These are phyloP conservation scores for Pleurotus eryngii DNA, from an alignment of 768 basidiomycete species.

Conservation along the genomic window DNA sequence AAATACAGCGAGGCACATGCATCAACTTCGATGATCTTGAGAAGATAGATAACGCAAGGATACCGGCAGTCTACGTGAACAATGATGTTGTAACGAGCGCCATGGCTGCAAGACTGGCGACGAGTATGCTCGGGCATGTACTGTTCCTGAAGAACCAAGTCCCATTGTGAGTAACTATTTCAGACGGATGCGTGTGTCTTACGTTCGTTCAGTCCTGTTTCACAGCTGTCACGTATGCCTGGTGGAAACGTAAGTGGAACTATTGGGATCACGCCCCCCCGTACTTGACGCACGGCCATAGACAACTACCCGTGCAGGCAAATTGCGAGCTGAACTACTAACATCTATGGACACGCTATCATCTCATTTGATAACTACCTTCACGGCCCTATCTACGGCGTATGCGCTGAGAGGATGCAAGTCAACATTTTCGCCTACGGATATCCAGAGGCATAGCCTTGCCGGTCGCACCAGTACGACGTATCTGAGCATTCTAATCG, in stretches of 20 bases:
- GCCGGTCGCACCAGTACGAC: conserved; percentile 25
- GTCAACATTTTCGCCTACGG: not conserved
- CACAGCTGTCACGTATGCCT: conserved; percentile 60
- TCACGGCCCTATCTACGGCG: conserved; percentile 68
- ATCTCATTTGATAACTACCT: conserved; percentile 74
- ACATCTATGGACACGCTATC: conserved; percentile 66
- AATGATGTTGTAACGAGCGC: conserved; percentile 48
- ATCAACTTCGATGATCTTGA: not conserved
- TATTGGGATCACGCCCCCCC: not conserved
- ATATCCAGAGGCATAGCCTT: not conserved
- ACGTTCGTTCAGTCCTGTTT: conserved; percentile 47
- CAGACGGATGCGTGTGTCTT: not conserved
- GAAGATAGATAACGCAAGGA: conserved; percentile 10
- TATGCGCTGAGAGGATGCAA: not conserved
- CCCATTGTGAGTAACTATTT: conserved; percentile 57
- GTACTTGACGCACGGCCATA: conserved; percentile 15
- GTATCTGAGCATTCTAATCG: conserved; percentile 63
- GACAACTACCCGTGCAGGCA: conserved; percentile 47
- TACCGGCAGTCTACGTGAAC: conserved; percentile 43
- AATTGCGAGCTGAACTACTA: conserved; percentile 60
- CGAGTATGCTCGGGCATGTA: conserved; percentile 63
- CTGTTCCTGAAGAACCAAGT: conserved; percentile 78
- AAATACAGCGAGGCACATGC: not conserved
- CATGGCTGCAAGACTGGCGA: conserved; percentile 63
- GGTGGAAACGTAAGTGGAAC: conserved; percentile 34